Base-by-base conservation (phyloP, 768 basidiomycete species). In the Thelephora ganbajun region DNA sequence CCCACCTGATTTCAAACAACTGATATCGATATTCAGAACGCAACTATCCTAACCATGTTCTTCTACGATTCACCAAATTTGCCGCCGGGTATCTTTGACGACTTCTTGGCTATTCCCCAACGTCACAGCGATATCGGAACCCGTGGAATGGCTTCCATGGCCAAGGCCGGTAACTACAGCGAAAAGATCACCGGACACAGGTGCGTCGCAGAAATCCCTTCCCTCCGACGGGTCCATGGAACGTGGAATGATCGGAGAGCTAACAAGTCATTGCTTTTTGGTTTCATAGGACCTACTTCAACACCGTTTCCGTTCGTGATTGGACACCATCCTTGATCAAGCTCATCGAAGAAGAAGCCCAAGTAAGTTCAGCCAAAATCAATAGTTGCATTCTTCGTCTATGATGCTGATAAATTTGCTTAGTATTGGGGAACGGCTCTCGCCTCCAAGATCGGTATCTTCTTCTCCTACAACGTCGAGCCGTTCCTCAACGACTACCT, bases 1-100 rank as follows among this genome's bases (percentile, higher is more conserved):
- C 16, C 49, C 2, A 35, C 12, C 35, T n/a, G 22, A 46, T 2
- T 16, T 50, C 2, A 33, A 59, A 59, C 48, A 44, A 36, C 33
- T 54, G 30, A 49, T 30, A 30, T 9, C 26, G 26, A 30, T 30
- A 30, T 9, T 30, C 26, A 30, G 26, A 30, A 30, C 26, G 26
- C 26, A 30, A 4, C 26, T 9, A 4, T 50, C 44, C 56, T 59
- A 48, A 58, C 62, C 6, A 46, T 75, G 2, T 45, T 82, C 19
- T 83, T 82, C 59, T 81, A 83, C 53, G 73, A 82, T 53, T 72
- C 53, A 0, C 77, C 79, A 12, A 64, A 57, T 0, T 68, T 68
- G 0, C 76, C 74, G 0, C 48, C 51, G 0, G 75, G 72, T 1
- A 67, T 75, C 22, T 77, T 77, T 50, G 74, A 77, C 49, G 66